Conservation (phyloP, 768 basidiomycete genomes). For the Boletus tomentosulus region DNA sequence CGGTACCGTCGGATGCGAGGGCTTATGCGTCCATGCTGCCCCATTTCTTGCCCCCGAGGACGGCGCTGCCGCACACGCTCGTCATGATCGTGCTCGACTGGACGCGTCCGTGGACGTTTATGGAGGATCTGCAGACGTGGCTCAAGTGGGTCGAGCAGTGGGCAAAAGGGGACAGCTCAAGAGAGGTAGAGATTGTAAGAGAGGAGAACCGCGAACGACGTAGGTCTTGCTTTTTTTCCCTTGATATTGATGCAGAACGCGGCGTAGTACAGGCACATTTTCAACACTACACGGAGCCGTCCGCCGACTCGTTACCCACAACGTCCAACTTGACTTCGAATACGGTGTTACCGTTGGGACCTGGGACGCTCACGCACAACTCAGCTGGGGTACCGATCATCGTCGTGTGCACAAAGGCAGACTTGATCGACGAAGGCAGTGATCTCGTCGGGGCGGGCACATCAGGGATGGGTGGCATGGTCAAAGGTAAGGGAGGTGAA, state of each 20-base stretch:
- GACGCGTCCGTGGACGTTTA: constrained; percentile 91
- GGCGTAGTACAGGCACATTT: constrained; percentile 76
- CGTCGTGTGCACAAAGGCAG: constrained; percentile 90
- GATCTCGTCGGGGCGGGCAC: constrained; percentile 66
- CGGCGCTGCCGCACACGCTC: constrained; percentile 63
- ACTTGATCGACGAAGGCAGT: constrained; percentile 80
- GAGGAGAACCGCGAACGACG: constrained; percentile 83
- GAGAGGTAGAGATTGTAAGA: constrained; percentile 68
- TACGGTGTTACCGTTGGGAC: constrained; percentile 78
- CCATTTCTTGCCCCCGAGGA: constrained; percentile 70
- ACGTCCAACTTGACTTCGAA: constrained; percentile 54
- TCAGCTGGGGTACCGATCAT: constrained; percentile 80
- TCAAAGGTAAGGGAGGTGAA: constrained; percentile 86
- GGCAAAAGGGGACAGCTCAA: constrained; percentile 61
- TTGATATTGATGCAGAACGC: background rate
- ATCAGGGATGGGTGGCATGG: constrained; percentile 85
- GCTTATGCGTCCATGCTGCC: constrained; percentile 72
- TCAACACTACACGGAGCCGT: constrained; percentile 87
- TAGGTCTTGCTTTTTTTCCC: constrained; percentile 37
- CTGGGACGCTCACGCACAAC: constrained; percentile 86
- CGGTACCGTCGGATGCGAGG: constrained; percentile 76
- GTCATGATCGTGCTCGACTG: constrained; percentile 90
- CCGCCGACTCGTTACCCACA: constrained; percentile 58
- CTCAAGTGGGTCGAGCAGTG: constrained; percentile 80
- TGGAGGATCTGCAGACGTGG: constrained; percentile 83